Evolutionary conservation across 345 rosid species (phyloP), one percentile per base, ranked within the genome.

Genomic region (Camelina neglecta): DNA sequence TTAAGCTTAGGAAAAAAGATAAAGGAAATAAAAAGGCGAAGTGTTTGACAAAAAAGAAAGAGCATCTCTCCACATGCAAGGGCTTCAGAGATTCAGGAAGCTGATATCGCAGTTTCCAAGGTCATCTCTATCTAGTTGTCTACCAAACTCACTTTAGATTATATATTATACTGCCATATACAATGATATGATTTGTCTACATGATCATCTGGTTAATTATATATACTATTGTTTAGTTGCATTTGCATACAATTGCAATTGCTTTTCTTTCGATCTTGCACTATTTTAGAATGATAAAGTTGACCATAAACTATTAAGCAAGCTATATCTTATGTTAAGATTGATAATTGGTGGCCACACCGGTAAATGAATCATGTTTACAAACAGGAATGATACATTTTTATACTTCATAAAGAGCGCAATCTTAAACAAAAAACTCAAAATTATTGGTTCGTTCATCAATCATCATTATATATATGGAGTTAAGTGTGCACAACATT

Each of bases 31-130:
- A 57, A 74, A 66, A 29, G 73, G 73, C 60, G 38, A 69, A 11
- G 70, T 60, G 64, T 54, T 69, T 69, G 75, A 69, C 75, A 75
- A 76, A 50, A 75, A 68, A 68, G 60, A 68, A 69, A 75, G 74
- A 75, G 79, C 74, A 75, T 75, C 79, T 68, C 63, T 51, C 74
- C 79, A 68, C 79, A 68, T 75, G 79, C 79, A 42, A 50, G 62
- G 47, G 57, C 74, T 68, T 68, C 74, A 60, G 65, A 29, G 76
- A 61, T 42, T 75, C 69, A 75, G 48, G 79, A 68, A 60, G 62
- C 68, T 75, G 48, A 60, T 60, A 75, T 60, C 11, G 55, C 44
- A 67, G 69, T 75, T 75, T 75, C 79, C 74, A 53, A 75, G 70
- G 69, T 75, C 56, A 44, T 60, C 73, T 75, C 68, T 59, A 50